phyloP scores from a whole-genome alignment of 176 grass and related monocot species.

The Zea luxurians region DNA sequence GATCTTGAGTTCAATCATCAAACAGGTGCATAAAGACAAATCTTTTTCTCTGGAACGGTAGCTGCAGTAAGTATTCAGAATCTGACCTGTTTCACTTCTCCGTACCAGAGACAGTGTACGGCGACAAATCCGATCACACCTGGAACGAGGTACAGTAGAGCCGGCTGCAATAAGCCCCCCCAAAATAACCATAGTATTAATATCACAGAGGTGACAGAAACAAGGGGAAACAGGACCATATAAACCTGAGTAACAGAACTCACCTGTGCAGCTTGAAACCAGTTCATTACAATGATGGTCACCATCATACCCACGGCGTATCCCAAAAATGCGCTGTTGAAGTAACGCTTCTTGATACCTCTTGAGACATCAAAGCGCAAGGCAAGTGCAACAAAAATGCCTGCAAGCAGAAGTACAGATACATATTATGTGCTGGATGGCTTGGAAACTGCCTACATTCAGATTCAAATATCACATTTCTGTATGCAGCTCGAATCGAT shows the following conservation, averaged over 20 bases:
- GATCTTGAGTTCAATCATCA: too few species aligned
- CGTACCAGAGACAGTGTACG: constrained; percentile 67
- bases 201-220: not conserved
- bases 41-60: not conserved
- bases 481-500: not conserved
- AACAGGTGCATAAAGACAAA: too few species aligned
- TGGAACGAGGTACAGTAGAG: constrained; percentile 79
- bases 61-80: not conserved
- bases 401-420: constrained; percentile 37
- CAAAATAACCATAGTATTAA: constrained; percentile 16
- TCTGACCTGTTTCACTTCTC: constrained; percentile 77
- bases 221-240: not conserved
- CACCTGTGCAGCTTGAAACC: constrained; percentile 94
- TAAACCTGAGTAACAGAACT: constrained; percentile 26
- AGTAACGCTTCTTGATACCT: constrained; percentile 71
- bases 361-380: constrained; percentile 85
- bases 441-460: not conserved
- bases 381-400: constrained; percentile 90
- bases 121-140: constrained; percentile 80
- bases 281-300: constrained; percentile 92
- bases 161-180: constrained; percentile 50
- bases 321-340: constrained; percentile 83
- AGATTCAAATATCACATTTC: constrained; percentile 2
- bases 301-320: constrained; percentile 60
- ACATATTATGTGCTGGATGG: constrained; percentile 17